A percentile compares a stretch with the other conserved stretches of the same genome.
These are phyloP conservation scores for Fraxinus americana DNA, from an alignment of 257 asterid genomes.

Conservation along the genomic window DNA sequence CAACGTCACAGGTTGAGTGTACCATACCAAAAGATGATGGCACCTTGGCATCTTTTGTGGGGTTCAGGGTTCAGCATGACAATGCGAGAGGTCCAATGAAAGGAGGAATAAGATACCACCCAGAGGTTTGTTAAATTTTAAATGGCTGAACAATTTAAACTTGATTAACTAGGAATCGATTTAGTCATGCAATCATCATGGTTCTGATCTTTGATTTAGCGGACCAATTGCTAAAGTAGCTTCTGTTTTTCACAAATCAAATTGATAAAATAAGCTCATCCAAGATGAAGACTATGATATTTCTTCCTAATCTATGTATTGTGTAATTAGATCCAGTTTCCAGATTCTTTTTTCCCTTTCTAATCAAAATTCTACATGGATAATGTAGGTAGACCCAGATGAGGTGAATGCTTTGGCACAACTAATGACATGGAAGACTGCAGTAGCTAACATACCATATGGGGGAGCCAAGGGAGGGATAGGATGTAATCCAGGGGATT, in stretches of 20 bases:
- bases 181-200: neutral
- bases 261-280: neutral
- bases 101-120: conserved; percentile 98
- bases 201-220: neutral
- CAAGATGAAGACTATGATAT: neutral
- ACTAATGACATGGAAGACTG: conserved; percentile 98
- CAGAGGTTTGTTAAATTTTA: conserved; percentile 53
- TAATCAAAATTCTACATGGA: too few relatives aligned
- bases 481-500: conserved; percentile 75
- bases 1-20: conserved; percentile 75
- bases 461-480: conserved; percentile 99
- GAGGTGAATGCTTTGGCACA: conserved; percentile 96
- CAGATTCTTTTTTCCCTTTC: neutral
- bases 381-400: conserved; percentile 95
- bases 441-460: conserved; percentile 89
- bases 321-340: neutral
- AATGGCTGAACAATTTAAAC: neutral
- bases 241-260: too few relatives aligned
- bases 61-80: conserved; percentile 91
- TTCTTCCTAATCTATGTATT: conserved; percentile 1
- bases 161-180: neutral
- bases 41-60: conserved; percentile 77
- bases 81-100: conserved; percentile 98
- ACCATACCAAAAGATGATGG: conserved; percentile 97
- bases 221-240: neutral